Conservation (phyloP, 352 stramenopile genomes). For the Globisporangium yorkense region DNA sequence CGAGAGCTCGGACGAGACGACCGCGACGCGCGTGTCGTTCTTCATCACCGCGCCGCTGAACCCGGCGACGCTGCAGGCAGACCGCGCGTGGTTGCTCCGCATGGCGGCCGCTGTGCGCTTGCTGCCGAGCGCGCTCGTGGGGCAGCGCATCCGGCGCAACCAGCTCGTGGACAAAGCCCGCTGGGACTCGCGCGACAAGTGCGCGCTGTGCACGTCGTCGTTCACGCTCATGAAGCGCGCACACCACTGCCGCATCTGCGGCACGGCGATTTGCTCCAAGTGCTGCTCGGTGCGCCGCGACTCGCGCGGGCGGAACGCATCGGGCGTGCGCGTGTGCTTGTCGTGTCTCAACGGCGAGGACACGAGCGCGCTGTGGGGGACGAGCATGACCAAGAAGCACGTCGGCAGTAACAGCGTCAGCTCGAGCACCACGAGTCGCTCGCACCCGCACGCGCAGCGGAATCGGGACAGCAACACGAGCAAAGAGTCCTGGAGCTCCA, state of each 20-base stretch:
- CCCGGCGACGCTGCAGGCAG: constrained; percentile 26
- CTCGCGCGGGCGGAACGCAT: constrained; percentile 14
- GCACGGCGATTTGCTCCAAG: constrained; percentile 68
- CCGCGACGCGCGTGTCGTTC: constrained; percentile 69
- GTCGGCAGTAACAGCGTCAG: constrained; percentile 7
- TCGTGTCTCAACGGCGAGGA: constrained; percentile 70
- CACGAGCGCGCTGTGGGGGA: constrained; percentile 26
- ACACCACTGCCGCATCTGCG: constrained; percentile 79
- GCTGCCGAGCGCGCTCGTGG: constrained; percentile 64
- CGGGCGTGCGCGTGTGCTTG: constrained; percentile 50
- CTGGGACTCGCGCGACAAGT: constrained; percentile 53
- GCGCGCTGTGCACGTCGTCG: constrained; percentile 51
- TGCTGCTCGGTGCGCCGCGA: constrained; percentile 57
- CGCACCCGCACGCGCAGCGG: neutral
- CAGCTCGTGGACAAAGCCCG: constrained; percentile 48
- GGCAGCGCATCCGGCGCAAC: constrained; percentile 62
- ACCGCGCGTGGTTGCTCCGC: constrained; percentile 55
- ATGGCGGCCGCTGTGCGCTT: constrained; percentile 44
- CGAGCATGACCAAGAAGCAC: constrained; percentile 31
- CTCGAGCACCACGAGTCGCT: constrained; percentile 16
- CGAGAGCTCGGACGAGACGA: constrained; percentile 56
- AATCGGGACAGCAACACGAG: constrained; percentile 4
- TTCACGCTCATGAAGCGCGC: constrained; percentile 68
- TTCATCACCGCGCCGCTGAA: constrained; percentile 53
- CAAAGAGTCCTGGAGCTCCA: constrained; percentile 24